These are phyloP conservation scores for Hypoxylon sp. DNA, from an alignment of 2,329 filamentous ascomycete genomes.

Conservation along the genomic window DNA sequence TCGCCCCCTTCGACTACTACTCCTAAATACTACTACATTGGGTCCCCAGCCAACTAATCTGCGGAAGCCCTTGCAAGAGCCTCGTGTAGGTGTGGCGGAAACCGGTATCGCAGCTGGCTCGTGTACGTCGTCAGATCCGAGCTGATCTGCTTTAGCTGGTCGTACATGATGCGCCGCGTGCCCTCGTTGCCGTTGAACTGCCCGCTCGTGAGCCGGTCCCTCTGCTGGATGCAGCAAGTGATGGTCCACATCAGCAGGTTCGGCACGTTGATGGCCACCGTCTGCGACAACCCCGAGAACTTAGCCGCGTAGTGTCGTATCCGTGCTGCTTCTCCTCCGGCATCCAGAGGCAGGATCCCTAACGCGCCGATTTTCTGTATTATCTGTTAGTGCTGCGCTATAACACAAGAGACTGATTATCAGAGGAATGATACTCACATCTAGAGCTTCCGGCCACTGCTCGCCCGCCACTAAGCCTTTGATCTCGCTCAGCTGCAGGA, in stretches of 20 bases:
- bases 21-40: background rate
- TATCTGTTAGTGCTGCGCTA: slow-evolving; percentile 14
- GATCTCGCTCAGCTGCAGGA: slow-evolving; percentile 68
- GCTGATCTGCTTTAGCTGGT: slow-evolving; percentile 78
- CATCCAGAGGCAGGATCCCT: slow-evolving; percentile 80
- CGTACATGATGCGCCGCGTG: slow-evolving; percentile 69
- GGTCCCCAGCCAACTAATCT: slow-evolving; percentile 54
- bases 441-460: slow-evolving; percentile 65
- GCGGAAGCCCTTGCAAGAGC: slow-evolving; percentile 82
- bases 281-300: slow-evolving; percentile 79
- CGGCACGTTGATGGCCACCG: slow-evolving; percentile 88
- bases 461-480: slow-evolving; percentile 63
- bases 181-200: slow-evolving; percentile 78
- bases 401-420: background rate
- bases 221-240: slow-evolving; percentile 80
- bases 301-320: slow-evolving; percentile 83
- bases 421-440: slow-evolving; percentile 55
- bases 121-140: slow-evolving; percentile 94
- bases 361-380: slow-evolving; percentile 74
- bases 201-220: slow-evolving; percentile 72
- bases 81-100: slow-evolving; percentile 88
- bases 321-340: slow-evolving; percentile 74
- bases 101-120: slow-evolving; percentile 87
- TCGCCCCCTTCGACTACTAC: background rate
- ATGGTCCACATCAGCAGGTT: slow-evolving; percentile 95